phyloP scores from a whole-genome alignment of 2,329 filamentous ascomycete species.

The Colletotrichum higginsianum region DNA sequence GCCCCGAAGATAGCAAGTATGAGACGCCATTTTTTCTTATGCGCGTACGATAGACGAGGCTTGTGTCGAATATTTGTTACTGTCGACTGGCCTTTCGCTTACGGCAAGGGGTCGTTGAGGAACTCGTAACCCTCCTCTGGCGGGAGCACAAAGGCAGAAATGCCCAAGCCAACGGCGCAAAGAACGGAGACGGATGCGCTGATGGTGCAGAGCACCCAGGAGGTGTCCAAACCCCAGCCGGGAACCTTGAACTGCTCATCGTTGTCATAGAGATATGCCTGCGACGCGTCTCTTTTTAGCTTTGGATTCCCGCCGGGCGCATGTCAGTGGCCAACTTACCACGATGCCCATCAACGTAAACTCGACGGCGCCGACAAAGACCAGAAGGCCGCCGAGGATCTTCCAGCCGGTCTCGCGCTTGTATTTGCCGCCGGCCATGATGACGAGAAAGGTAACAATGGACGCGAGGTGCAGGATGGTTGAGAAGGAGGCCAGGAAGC shows the following conservation, averaged over 20 bases:
- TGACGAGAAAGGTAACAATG: conserved; percentile 83
- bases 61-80: neutral
- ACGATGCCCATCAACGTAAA: conserved; percentile 86
- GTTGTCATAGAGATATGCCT: conserved; percentile 88
- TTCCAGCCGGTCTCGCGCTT: conserved; percentile 89
- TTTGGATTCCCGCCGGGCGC: conserved; percentile 18
- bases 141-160: conserved; percentile 79
- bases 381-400: conserved; percentile 76
- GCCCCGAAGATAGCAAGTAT: neutral
- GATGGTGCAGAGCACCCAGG: conserved; percentile 79
- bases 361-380: conserved; percentile 77
- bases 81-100: neutral
- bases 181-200: conserved; percentile 69
- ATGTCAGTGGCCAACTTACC: conserved; percentile 66
- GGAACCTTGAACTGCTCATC: conserved; percentile 85
- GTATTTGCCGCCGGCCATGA: conserved; percentile 83
- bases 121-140: conserved; percentile 90
- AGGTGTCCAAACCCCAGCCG: conserved; percentile 85
- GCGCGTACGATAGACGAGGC: neutral
- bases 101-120: conserved; percentile 59
- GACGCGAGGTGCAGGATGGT: conserved; percentile 86
- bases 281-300: conserved; percentile 7
- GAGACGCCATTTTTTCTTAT: conserved; percentile 28
- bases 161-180: conserved; percentile 70
- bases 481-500: conserved; percentile 89